A percentile compares a stretch with the other conserved stretches of the same genome.
These are phyloP conservation scores for Casuarina equisetifolia DNA, from an alignment of 306 rosid genomes.

Conservation along the genomic window DNA sequence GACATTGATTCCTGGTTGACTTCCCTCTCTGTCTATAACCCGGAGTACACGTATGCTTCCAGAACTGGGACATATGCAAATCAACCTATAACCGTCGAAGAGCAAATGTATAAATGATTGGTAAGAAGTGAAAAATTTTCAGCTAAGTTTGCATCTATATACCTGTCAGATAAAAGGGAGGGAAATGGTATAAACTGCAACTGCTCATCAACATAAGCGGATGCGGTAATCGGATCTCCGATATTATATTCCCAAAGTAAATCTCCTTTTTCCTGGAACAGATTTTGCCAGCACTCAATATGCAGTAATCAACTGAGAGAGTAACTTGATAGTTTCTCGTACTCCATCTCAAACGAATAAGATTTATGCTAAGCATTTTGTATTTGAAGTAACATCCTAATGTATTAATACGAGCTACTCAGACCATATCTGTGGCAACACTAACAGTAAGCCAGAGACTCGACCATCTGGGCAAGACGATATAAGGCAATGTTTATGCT, in stretches of 20 bases:
- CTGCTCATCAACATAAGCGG: slow-evolving; percentile 81
- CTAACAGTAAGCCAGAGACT: too few species aligned
- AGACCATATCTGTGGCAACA: too few species aligned
- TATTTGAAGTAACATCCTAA: background rate
- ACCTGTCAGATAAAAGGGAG: slow-evolving; percentile 63
- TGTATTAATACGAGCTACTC: background rate
- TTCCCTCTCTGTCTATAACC: slow-evolving; percentile 21
- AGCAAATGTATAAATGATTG: background rate
- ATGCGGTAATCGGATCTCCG: slow-evolving; percentile 79
- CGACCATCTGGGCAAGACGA: too few species aligned
- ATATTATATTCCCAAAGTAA: slow-evolving; percentile 69
- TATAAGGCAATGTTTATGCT: background rate
- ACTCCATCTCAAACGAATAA: background rate
- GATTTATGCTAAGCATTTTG: background rate
- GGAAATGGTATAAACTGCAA: slow-evolving; percentile 40
- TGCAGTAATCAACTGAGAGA: slow-evolving; percentile 7
- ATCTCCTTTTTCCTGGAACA: slow-evolving; percentile 62
- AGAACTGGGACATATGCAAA: slow-evolving; percentile 77
- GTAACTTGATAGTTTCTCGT: background rate
- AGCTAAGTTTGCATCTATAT: slow-evolving; percentile 11
- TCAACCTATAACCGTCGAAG: slow-evolving; percentile 44
- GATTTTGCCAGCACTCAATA: slow-evolving; percentile 19
- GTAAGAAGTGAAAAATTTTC: background rate
- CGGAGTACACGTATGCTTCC: slow-evolving; percentile 65
- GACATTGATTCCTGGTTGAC: slow-evolving; percentile 32